Evolutionary conservation across 2,329 filamentous ascomycete species (phyloP).

Genomic region (Neonectria sp.): DNA sequence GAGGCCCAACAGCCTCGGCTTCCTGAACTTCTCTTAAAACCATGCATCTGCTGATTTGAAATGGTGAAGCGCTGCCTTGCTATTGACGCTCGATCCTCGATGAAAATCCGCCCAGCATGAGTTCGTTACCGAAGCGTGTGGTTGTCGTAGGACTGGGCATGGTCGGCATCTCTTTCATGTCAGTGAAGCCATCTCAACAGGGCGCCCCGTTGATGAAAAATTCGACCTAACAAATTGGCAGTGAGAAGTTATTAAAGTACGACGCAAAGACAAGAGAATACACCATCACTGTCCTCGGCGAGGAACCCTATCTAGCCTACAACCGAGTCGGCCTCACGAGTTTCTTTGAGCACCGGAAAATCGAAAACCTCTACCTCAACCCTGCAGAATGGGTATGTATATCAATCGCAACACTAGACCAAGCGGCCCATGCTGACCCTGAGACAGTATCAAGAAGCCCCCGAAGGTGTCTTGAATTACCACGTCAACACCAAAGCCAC

Average conservation of each 20-base stretch:
- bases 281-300: constrained; percentile 87
- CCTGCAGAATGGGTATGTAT: constrained; percentile 81
- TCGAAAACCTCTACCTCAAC: constrained; percentile 92
- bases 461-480: constrained; percentile 78
- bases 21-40: constrained; percentile 37
- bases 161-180: constrained; percentile 93
- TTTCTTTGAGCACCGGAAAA: constrained; percentile 88
- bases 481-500: constrained; percentile 82
- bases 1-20: constrained; percentile 18
- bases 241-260: constrained; percentile 90
- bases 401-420: neutral
- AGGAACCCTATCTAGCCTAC: constrained; percentile 90
- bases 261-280: constrained; percentile 84
- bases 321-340: constrained; percentile 91
- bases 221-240: constrained; percentile 53
- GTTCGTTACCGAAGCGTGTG: constrained; percentile 69
- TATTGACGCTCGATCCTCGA: constrained; percentile 1
- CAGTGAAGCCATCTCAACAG: constrained; percentile 56
- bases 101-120: constrained; percentile 33
- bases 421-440: constrained; percentile 20
- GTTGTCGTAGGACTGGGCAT: constrained; percentile 92
- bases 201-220: neutral
- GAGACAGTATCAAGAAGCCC: constrained; percentile 74
- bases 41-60: constrained; percentile 12
- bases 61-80: neutral